Evolutionary conservation across 306 rosid species (phyloP), one percentile per base, ranked within the genome.

Genomic region (Begonia loranthoides): DNA sequence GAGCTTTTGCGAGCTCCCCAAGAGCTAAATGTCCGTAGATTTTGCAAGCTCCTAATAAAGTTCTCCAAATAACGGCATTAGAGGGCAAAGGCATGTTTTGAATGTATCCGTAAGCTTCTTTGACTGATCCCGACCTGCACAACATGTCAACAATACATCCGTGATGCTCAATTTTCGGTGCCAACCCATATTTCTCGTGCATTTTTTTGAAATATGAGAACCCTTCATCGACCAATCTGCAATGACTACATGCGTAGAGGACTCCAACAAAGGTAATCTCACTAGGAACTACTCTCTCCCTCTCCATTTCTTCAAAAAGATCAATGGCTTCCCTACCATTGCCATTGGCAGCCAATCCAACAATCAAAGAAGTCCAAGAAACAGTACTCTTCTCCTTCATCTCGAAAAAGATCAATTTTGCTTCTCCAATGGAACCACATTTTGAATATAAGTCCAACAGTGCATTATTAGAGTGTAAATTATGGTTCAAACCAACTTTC

Each of bases 311-410:
- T 59, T 56, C 36, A 19, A 73, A 73, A 43, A 49, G 63, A 56
- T 53, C 66, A 15, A 73, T 54, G 22, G 79, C 79, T 57, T 69
- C 69, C 11, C 58, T 47, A 21, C 79, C 75, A 15, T 60, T 57
- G 43, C 79, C 79, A 54, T 73, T 73, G 46, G 65, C 63, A 57
- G 79, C 75, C 63, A 61, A 69, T 36, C 79, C 79, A 38, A 69
- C 75, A 54, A 73, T 50, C 50, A 73, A 63, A 45, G 66, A 52
- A 50, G 72, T 65, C 79, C 69, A 65, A 6, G 79, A 68, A 53
- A 73, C 79, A 59, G 61, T 72, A 34, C 46, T 65, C 46, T 55
- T 69, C 28, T 57, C 66, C 12, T 52, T 47, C 72, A 69, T 65
- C 22, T 66, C 71, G 41, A 17, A 48, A 22, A 73, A 73, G 59